phyloP scores from a whole-genome alignment of 352 stramenopile genomes.

The Globisporangium lucens region DNA sequence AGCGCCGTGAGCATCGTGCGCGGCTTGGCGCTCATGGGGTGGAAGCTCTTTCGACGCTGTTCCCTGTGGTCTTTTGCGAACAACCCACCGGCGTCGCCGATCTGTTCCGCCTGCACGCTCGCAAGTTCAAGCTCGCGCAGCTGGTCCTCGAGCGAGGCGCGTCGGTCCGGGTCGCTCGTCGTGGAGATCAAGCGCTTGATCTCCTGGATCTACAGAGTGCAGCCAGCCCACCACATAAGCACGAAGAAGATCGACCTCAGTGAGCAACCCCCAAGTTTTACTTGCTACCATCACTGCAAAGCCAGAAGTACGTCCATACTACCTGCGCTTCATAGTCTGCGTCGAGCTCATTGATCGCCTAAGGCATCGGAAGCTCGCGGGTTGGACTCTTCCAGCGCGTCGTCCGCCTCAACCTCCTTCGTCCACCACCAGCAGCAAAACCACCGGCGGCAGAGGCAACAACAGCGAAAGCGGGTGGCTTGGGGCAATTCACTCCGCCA shows the following conservation, averaged over 20 bases:
- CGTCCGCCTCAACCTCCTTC: background rate
- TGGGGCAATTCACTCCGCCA: background rate
- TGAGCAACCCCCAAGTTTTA: background rate
- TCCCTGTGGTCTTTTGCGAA: constrained; percentile 2
- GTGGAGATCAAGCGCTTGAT: constrained; percentile 74
- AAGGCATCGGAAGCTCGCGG: constrained; percentile 31
- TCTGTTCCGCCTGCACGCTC: constrained; percentile 44
- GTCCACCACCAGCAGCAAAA: background rate
- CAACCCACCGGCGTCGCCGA: constrained; percentile 5
- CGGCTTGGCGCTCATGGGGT: constrained; percentile 61
- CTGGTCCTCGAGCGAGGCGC: constrained; percentile 60
- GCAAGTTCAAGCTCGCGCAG: constrained; percentile 61
- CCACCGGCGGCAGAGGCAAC: too few relatives aligned
- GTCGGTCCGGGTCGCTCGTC: constrained; percentile 57
- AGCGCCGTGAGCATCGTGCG: constrained; percentile 53
- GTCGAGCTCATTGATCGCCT: constrained; percentile 63
- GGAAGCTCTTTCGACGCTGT: constrained; percentile 64
- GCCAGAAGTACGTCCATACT: background rate
- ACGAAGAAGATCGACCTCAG: background rate
- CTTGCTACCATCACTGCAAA: background rate
- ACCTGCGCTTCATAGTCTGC: constrained; percentile 74
- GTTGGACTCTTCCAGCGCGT: background rate
- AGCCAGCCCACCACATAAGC: too few relatives aligned
- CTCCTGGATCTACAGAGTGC: constrained; percentile 56
- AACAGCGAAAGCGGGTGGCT: background rate